Base-by-base conservation (phyloP, 1,139 yeast genomes). In the Blastobotrys elegans region DNA sequence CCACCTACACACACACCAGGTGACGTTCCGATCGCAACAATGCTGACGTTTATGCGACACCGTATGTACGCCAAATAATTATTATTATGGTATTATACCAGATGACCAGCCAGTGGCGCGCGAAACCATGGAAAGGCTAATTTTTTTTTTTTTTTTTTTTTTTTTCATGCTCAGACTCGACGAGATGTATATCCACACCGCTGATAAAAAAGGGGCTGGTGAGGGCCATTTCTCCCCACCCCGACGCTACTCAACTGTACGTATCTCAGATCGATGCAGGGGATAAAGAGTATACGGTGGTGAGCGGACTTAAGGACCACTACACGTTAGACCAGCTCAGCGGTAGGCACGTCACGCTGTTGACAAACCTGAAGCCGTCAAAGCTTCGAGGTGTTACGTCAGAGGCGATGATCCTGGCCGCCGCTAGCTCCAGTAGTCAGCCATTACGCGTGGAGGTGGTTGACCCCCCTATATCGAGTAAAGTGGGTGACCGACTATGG, bases 361-460 rank as follows among this genome's bases (percentile, higher is more conserved):
- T 82, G 46, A 78, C 79, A 38, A 82, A 82, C 65, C 69, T 82
- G 60, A 82, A 82, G 63, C 82, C 84, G 6, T 77, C 79, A 2
- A 77, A 81, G 55, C 78, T 82, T 82, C 71, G 88, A 63, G 84
- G 84, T 2, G 70, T 74, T 16, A 61, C 56, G 45, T 77, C 83
- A 0, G 75, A 76, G 50, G 84, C 81, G 0, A 80, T 80, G 85
- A 57, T 80, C 1, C 58, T 80, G 29, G 84, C 84, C 3, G 77
- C 82, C 2, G 73, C 64, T 30, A 47, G 11, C 6, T 33, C n/a
- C 22, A 2, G n/a, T 13, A 30, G 32, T 30, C n/a, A 8, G 40
- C 33, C 21, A 11, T 11, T 43, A 1, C 42, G 34, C 11, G 72
- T 74, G 7, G 73, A 70, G 48, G 57, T 72, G n/a, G 68, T 74